phyloP scores from a whole-genome alignment of 441 rosid genomes.

The Pelargonium cotyledonis region DNA sequence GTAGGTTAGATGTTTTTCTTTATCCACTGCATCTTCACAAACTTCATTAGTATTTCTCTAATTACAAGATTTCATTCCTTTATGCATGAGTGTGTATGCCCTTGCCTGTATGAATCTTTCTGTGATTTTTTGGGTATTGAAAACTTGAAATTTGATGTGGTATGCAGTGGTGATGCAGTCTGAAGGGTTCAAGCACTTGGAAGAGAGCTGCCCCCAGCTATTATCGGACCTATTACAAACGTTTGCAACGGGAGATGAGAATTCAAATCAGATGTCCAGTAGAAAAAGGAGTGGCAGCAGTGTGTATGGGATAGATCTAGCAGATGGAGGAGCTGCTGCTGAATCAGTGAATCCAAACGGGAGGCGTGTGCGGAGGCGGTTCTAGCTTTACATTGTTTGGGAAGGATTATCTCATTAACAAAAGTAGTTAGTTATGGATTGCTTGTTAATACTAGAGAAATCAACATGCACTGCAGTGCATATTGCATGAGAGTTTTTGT shows the following conservation, averaged over 20 bases:
- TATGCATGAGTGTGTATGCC: no score
- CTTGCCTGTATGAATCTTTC: no score
- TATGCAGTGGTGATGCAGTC: slow-evolving; percentile 84
- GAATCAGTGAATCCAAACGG: slow-evolving; percentile 51
- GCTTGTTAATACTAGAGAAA: neutral
- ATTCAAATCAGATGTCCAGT: slow-evolving; percentile 37
- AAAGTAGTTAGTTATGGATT: neutral
- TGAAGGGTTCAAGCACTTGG: slow-evolving; percentile 80
- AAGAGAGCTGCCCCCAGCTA: slow-evolving; percentile 78
- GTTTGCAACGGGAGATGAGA: slow-evolving; percentile 67
- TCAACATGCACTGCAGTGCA: neutral
- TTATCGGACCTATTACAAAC: slow-evolving; percentile 69
- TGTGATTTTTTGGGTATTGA: neutral
- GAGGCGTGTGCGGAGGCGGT: slow-evolving; percentile 65
- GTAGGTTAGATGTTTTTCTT: no score
- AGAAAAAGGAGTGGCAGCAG: slow-evolving; percentile 81
- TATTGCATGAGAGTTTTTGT: neutral
- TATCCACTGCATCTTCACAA: no score
- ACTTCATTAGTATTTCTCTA: no score
- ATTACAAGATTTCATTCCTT: no score
- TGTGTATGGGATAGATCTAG: slow-evolving; percentile 51
- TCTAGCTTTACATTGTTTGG: slow-evolving; percentile 16
- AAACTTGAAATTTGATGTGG: slow-evolving; percentile 14
- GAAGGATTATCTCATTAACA: neutral
- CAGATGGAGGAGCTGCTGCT: slow-evolving; percentile 34